Conservation (phyloP, 768 basidiomycete species). For the Crassisporium funariophilum region DNA sequence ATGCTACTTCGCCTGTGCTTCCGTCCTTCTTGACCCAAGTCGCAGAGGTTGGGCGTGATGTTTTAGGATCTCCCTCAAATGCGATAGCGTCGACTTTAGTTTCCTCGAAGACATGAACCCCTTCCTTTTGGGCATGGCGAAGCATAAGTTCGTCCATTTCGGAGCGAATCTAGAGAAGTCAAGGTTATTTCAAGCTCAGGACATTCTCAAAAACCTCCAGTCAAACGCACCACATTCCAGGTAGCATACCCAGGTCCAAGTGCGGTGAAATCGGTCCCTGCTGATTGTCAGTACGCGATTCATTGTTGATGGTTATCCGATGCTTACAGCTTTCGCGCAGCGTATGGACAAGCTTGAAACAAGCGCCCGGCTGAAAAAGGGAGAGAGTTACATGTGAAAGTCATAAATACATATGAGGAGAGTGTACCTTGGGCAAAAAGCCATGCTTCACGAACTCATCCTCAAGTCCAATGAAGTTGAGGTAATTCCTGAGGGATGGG, state of each 20-base stretch:
- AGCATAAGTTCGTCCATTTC: constrained; percentile 63
- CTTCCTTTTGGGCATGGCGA: constrained; percentile 49
- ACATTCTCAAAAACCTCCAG: too few species aligned
- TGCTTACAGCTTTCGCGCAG: constrained; percentile 60
- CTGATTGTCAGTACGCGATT: neutral
- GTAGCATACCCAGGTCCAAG: constrained; percentile 49
- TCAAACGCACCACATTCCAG: constrained; percentile 66
- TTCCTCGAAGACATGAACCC: constrained; percentile 51
- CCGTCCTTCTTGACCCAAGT: constrained; percentile 39
- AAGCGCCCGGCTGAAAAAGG: constrained; percentile 53
- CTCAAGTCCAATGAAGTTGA: constrained; percentile 35
- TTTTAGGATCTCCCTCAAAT: constrained; percentile 37
- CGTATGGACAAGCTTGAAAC: constrained; percentile 57
- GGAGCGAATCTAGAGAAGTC: constrained; percentile 52
- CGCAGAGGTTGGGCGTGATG: constrained; percentile 38
- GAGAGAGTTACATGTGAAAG: constrained; percentile 2
- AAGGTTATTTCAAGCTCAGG: too few species aligned
- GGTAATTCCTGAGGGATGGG: constrained; percentile 32
- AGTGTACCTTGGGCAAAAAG: constrained; percentile 30
- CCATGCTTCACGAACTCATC: constrained; percentile 30
- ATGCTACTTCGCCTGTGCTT: constrained; percentile 43
- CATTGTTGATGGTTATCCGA: neutral
- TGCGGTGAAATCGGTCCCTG: constrained; percentile 62
- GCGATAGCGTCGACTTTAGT: constrained; percentile 46
- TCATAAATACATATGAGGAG: neutral